These are phyloP conservation scores for Hanseniaspora clermontiae DNA, from an alignment of 805 yeast species.

Conservation along the genomic window DNA sequence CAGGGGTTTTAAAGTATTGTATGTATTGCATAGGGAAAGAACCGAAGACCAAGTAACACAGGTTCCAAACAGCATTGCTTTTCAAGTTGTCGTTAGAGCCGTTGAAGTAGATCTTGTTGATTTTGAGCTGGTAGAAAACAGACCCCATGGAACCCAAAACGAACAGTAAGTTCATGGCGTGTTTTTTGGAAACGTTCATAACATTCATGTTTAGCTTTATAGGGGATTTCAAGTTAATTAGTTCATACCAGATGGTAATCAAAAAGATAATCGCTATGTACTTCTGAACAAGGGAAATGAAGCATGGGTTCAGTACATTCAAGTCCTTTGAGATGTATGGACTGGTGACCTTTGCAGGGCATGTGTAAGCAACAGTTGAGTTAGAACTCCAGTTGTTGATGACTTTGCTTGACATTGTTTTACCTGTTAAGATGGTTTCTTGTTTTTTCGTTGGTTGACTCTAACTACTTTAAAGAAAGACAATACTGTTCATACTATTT, in stretches of 20 bases:
- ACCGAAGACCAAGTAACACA: slow-evolving; percentile 18
- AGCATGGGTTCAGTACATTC: slow-evolving; percentile 29
- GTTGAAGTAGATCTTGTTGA: background rate
- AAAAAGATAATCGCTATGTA: slow-evolving; percentile 17
- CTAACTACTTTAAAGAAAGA: too few species aligned
- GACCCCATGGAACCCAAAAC: background rate
- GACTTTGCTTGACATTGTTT: background rate
- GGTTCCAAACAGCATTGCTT: slow-evolving; percentile 15
- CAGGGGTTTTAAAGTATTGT: slow-evolving; percentile 23
- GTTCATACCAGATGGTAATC: slow-evolving; percentile 21
- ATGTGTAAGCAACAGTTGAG: background rate
- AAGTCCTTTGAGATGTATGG: slow-evolving; percentile 28
- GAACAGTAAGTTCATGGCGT: background rate
- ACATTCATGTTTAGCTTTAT: slow-evolving; percentile 12
- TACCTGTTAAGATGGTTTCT: too few species aligned
- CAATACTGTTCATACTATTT: too few species aligned
- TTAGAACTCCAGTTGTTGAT: background rate
- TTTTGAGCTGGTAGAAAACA: slow-evolving; percentile 1
- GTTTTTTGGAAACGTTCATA: background rate
- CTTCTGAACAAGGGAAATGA: slow-evolving; percentile 19
- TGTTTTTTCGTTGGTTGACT: too few species aligned
- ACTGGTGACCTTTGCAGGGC: background rate
- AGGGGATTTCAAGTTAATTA: slow-evolving; percentile 18
- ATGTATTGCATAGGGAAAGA: slow-evolving; percentile 24
- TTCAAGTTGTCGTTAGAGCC: background rate